These are phyloP conservation scores for Exophiala dermatitidis DNA, from an alignment of 2,329 filamentous ascomycete species.

Conservation along the genomic window DNA sequence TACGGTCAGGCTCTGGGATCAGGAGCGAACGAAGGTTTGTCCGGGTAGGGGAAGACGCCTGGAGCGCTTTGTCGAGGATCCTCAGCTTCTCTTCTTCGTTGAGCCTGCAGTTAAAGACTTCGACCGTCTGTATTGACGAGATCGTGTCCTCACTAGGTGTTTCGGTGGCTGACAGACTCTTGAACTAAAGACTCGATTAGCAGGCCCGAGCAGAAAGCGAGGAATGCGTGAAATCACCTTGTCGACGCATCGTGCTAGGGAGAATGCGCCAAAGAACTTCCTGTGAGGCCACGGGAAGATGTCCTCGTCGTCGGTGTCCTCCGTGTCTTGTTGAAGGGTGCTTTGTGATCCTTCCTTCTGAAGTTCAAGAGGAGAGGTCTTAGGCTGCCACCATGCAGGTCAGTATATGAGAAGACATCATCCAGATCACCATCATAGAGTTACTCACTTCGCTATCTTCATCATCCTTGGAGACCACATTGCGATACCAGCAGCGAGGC, in stretches of 20 bases:
- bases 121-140: slow-evolving; percentile 5
- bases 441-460: slow-evolving; percentile 13
- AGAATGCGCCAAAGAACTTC: slow-evolving; percentile 14
- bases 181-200: slow-evolving; percentile 13
- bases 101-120: slow-evolving; percentile 7
- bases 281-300: slow-evolving; percentile 3
- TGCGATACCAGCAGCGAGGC: slow-evolving; percentile 17
- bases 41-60: background rate
- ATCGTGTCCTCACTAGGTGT: slow-evolving; percentile 7
- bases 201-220: background rate
- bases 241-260: slow-evolving; percentile 15
- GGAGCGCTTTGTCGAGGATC: background rate
- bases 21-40: background rate
- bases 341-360: slow-evolving; percentile 1
- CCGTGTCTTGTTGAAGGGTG: slow-evolving; percentile 2
- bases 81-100: background rate
- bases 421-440: background rate
- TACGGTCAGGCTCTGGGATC: background rate
- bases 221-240: slow-evolving; percentile 4
- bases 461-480: slow-evolving; percentile 2
- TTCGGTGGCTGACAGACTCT: slow-evolving; percentile 4
- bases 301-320: slow-evolving; percentile 1
- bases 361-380: background rate
- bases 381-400: background rate
- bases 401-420: background rate